These are phyloP conservation scores for Phaeophleospora eucalypticola DNA, from an alignment of 2,329 filamentous ascomycete species.

Conservation along the genomic window DNA sequence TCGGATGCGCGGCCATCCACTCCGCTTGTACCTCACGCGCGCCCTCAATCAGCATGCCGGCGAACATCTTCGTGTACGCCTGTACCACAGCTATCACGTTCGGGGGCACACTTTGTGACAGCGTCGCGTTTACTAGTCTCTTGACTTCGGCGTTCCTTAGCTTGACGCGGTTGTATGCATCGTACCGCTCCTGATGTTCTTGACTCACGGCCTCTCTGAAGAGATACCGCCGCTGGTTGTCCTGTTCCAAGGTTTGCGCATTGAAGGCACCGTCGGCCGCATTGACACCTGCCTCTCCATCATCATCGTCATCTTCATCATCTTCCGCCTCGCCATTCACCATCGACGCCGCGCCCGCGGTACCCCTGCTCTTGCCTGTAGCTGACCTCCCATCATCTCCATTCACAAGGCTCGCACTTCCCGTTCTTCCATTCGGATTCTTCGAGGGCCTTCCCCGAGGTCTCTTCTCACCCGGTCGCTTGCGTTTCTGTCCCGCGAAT, in stretches of 20 bases:
- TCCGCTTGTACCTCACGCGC: conserved; percentile 68
- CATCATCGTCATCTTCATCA: conserved; percentile 51
- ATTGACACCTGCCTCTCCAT: conserved; percentile 48
- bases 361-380: conserved; percentile 15
- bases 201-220: conserved; percentile 49
- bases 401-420: conserved; percentile 26
- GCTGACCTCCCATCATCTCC: conserved; percentile 31
- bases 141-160: conserved; percentile 66
- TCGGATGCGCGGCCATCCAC: conserved; percentile 58
- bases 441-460: conserved; percentile 23
- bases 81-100: conserved; percentile 73
- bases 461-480: conserved; percentile 25
- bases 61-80: conserved; percentile 71
- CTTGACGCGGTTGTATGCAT: conserved; percentile 65
- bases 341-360: conserved; percentile 29
- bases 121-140: conserved; percentile 73
- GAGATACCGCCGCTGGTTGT: conserved; percentile 21
- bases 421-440: conserved; percentile 9
- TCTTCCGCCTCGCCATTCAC: conserved; percentile 36
- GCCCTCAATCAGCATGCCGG: conserved; percentile 69
- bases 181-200: conserved; percentile 67
- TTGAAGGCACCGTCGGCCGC: conserved; percentile 34
- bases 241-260: conserved; percentile 20
- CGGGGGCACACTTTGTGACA: conserved; percentile 71
- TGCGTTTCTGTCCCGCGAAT: conserved; percentile 23